Evolutionary conservation across 805 yeast species (phyloP).

Genomic region (Wickerhamomyces bovis): DNA sequence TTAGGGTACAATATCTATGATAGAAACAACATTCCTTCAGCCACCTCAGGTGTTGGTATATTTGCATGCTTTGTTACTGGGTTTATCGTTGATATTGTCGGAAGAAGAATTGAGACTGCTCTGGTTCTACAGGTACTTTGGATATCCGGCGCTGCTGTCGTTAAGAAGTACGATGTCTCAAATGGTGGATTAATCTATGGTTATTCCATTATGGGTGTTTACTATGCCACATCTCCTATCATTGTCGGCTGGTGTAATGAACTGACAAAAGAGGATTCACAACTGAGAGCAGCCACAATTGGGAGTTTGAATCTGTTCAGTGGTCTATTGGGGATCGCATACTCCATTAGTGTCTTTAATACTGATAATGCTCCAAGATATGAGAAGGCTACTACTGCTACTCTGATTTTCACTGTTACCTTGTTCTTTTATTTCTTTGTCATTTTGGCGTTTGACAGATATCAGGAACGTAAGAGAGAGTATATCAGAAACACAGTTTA

Average conservation of each 20-base stretch:
- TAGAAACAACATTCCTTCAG: slow-evolving; percentile 21
- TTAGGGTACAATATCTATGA: slow-evolving; percentile 18
- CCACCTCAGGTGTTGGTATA: slow-evolving; percentile 15
- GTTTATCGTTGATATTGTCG: slow-evolving; percentile 14
- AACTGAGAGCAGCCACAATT: slow-evolving; percentile 18
- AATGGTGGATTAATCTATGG: slow-evolving; percentile 14
- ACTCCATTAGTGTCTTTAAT: slow-evolving; percentile 10
- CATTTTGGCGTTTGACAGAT: slow-evolving; percentile 16
- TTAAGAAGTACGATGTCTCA: slow-evolving; percentile 14
- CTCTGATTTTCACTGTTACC: slow-evolving; percentile 5
- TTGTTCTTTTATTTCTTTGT: slow-evolving; percentile 13
- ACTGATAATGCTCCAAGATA: slow-evolving; percentile 17
- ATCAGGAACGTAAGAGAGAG: slow-evolving; percentile 17
- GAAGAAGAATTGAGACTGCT: slow-evolving; percentile 14
- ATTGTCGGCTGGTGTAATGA: slow-evolving; percentile 22
- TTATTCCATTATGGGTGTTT: slow-evolving; percentile 12
- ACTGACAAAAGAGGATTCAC: slow-evolving; percentile 20
- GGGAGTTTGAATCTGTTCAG: slow-evolving; percentile 19
- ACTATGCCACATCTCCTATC: slow-evolving; percentile 13
- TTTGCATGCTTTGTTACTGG: slow-evolving; percentile 14
- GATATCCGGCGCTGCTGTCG: slow-evolving; percentile 14
- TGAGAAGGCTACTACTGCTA: slow-evolving; percentile 12
- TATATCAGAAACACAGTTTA: slow-evolving; percentile 4
- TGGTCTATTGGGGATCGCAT: slow-evolving; percentile 16
- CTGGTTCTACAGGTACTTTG: slow-evolving; percentile 4